Evolutionary conservation across 345 rosid species (phyloP), one percentile per base, ranked within the genome.

Genomic region (Toxicodendron radicans): DNA sequence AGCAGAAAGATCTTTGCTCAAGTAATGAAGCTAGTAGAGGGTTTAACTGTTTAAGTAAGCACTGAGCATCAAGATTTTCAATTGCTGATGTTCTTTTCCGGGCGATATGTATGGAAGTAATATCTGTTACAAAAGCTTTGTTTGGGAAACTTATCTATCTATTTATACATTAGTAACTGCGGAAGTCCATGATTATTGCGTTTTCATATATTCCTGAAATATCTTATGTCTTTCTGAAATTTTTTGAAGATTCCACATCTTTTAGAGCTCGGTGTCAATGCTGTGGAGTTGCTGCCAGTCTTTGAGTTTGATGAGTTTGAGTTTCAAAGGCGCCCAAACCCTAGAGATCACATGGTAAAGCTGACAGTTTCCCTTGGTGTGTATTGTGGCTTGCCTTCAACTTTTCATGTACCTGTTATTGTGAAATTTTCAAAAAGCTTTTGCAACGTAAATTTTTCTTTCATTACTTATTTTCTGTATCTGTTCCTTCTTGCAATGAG

Each of bases 251-350:
- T 95, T 61, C 97, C 97, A 63, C 92, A 95, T 80, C 93, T 95
- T 82, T 76, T 85, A 69, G 95, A 92, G 85, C 91, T 95, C 68
- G 97, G 97, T 69, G 83, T 95, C 75, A 95, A 90, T 85, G 97
- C 99, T 4, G 95, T 95, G 81, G 99, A 95, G 88, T 78, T 92
- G 83, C 83, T 92, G 66, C 97, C 97, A 4, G 87, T 95, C 64
- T 95, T 92, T 62, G 99, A 95, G 79, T 95, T 88, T 75, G 99
- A 95, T 63, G 99, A 95, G 79, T 84, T 92, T 65, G 99, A 95
- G 86, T 86, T 95, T 66, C 97, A 95, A 80, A 87, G 97, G 86
- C 90, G 82, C 54, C 83, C 80, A 73, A 95, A 92, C 78, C 97
- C 97, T 20, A 92, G 97, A 86, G 94, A 95, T 80, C 99, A 92